phyloP scores from a whole-genome alignment of 169 alveolate species.

The Babesia bigemina region DNA sequence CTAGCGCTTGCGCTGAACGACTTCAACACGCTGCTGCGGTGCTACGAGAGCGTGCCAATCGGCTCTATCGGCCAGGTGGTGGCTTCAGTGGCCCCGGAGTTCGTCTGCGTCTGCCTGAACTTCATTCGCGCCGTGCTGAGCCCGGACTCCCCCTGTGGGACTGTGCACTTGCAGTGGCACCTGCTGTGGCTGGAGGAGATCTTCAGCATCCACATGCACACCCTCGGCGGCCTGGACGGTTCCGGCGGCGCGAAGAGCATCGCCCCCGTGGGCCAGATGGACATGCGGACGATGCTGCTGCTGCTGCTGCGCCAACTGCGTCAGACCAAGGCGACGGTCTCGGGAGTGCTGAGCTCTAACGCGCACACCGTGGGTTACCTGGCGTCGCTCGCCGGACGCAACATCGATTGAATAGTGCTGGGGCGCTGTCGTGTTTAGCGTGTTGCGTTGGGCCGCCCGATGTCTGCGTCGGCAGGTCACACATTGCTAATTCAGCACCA shows the following conservation, averaged over 20 bases:
- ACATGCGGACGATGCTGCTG: slow-evolving; percentile 62
- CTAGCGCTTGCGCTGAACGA: slow-evolving; percentile 81
- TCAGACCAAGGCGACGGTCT: slow-evolving; percentile 58
- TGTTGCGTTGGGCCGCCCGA: too few relatives aligned
- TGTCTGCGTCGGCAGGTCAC: too few relatives aligned
- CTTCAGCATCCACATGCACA: slow-evolving; percentile 48
- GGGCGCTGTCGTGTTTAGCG: too few relatives aligned
- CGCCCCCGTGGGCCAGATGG: slow-evolving; percentile 25
- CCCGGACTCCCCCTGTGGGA: slow-evolving; percentile 60
- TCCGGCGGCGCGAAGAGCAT: background rate
- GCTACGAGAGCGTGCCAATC: slow-evolving; percentile 75
- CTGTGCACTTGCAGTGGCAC: slow-evolving; percentile 60
- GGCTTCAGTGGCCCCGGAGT: slow-evolving; percentile 49
- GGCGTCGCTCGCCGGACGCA: background rate
- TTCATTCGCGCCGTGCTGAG: slow-evolving; percentile 50
- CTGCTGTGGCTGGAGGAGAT: slow-evolving; percentile 61
- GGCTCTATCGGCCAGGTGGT: slow-evolving; percentile 47
- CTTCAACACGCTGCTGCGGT: slow-evolving; percentile 71
- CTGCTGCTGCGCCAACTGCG: slow-evolving; percentile 60
- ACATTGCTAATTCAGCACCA: too few relatives aligned
- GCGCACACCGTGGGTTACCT: slow-evolving; percentile 51
- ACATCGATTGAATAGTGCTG: background rate
- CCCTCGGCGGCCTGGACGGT: slow-evolving; percentile 24
- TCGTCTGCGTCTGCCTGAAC: slow-evolving; percentile 53
- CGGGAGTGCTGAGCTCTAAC: slow-evolving; percentile 59